phyloP scores from a whole-genome alignment of 2,329 filamentous ascomycete species.

The Penicillium sp. region DNA sequence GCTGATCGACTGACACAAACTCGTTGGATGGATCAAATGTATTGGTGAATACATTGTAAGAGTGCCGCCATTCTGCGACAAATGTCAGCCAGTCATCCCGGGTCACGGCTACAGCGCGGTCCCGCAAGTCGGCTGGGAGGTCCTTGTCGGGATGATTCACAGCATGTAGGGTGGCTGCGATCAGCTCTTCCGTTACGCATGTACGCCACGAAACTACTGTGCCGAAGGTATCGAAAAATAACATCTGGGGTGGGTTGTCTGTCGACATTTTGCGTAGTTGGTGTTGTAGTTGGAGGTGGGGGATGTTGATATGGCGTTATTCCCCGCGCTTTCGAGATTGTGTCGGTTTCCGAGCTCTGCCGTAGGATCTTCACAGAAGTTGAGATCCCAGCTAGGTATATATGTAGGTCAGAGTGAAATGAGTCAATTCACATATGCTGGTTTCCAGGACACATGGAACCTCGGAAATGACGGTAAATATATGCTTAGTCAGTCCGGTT shows the following conservation, averaged over 20 bases:
- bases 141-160: slow-evolving; percentile 50
- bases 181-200: slow-evolving; percentile 62
- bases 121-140: slow-evolving; percentile 50
- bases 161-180: slow-evolving; percentile 49
- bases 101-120: slow-evolving; percentile 53
- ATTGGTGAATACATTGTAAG: slow-evolving; percentile 63
- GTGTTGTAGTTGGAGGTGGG: not conserved
- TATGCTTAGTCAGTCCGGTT: slow-evolving; percentile 7
- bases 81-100: slow-evolving; percentile 62
- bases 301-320: not conserved
- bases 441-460: not conserved
- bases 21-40: slow-evolving; percentile 37
- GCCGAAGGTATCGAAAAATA: slow-evolving; percentile 41
- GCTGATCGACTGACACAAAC: slow-evolving; percentile 72
- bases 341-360: not conserved
- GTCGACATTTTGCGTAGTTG: slow-evolving; percentile 23
- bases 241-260: slow-evolving; percentile 20
- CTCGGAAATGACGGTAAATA: no score
- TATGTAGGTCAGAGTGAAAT: not conserved
- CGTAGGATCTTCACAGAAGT: not conserved
- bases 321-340: not conserved
- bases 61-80: slow-evolving; percentile 68
- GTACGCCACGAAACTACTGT: slow-evolving; percentile 78
- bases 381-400: not conserved
- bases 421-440: not conserved